Base-by-base conservation (phyloP, 164 flowering plant genomes). In the Tetrastigma voinierianum region DNA sequence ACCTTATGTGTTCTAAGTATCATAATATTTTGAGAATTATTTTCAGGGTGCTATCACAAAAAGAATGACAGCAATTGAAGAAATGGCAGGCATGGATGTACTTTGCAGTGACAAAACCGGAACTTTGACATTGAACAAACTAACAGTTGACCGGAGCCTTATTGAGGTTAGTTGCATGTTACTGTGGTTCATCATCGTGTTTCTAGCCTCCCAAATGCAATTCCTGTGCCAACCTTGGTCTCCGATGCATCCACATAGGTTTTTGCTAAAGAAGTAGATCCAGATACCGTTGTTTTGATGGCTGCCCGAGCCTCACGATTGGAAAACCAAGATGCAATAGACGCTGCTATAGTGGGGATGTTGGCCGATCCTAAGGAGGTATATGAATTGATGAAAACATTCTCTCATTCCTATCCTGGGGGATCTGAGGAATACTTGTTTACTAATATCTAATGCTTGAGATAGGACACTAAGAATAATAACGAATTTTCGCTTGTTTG, bases 41-140 rank as follows among this genome's bases (percentile, higher is more conserved):
- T 65, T 65, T 25, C 74, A 93, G 98, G 98, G 98, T 57, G 97
- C 98, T 43, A 93, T 93, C 60, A 88, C 96, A 6, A 91, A 93
- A 73, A 87, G 98, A 79, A 91, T 93, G 98, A 93, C 97, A 48
- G 97, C 98, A 15, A 91, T 93, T 47, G 97, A 93, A 72, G 98
- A 91, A 80, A 90, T 93, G 98, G 98, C 98, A 1, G 96, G 96
- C 58, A 90, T 90, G 98, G 97, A 93, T 75, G 98, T 93, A 25
- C 89, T 90, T 24, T 93, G 98, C 84, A 86, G 97, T 74, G 96
- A 93, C 67, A 93, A 90, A 73, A 90, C 97, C 40, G 98, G 97
- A 68, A 93, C 98, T 59, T 53, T 93, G 71, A 93, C 98, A 1
- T 73, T 90, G 72, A 90, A 93, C 78, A 89, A 89, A 72, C 89